Evolutionary conservation across 169 alveolate genomes (phyloP).

Genomic region (Fabrea salina): DNA sequence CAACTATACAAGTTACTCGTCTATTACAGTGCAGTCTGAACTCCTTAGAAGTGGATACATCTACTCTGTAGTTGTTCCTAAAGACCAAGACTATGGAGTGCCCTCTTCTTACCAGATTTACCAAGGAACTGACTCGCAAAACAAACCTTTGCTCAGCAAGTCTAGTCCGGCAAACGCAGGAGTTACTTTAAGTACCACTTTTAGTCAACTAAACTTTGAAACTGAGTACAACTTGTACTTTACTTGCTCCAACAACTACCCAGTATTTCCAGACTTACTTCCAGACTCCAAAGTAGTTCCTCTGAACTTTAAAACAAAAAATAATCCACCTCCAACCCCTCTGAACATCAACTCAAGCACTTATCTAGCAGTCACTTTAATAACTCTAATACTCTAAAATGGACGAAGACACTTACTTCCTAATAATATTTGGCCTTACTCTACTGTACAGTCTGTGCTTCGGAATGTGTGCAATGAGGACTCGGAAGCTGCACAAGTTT

Average conservation of each 20-base stretch:
- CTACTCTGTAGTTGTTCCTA: background rate
- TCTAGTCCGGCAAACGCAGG: background rate
- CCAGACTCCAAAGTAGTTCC: background rate
- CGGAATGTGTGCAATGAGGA: background rate
- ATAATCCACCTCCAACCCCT: too few species aligned
- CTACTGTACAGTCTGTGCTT: background rate
- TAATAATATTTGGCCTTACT: background rate
- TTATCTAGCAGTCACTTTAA: too few species aligned
- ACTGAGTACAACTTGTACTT: conserved; percentile 12
- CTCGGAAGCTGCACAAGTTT: background rate
- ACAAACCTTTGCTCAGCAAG: background rate
- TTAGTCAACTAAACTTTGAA: background rate
- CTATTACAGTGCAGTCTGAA: background rate
- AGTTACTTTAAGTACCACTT: background rate
- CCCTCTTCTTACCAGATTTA: conserved; percentile 8
- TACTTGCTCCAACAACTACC: conserved; percentile 10
- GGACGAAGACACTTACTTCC: background rate
- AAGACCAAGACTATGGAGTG: background rate
- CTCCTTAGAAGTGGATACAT: background rate
- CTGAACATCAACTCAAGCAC: too few species aligned
- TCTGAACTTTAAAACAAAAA: too few species aligned
- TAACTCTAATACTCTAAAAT: too few species aligned
- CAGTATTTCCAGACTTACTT: conserved; percentile 4
- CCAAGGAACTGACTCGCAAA: background rate
- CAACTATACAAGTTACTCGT: background rate